phyloP scores from a whole-genome alignment of 371 early-diverging fungal species.

The Syncephalastrum sp. region DNA sequence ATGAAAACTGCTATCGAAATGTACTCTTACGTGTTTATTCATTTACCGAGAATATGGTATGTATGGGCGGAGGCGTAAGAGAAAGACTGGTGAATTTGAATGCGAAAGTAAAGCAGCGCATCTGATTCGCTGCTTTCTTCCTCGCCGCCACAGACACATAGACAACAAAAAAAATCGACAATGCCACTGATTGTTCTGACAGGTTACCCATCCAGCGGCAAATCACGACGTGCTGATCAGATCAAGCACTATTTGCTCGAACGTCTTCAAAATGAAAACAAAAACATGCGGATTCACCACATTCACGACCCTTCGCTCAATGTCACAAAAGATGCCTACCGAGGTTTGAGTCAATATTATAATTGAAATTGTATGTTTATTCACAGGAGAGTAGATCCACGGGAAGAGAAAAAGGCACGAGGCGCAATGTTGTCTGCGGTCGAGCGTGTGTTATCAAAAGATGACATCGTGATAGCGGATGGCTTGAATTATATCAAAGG shows the following conservation, averaged over 20 bases:
- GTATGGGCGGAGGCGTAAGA: too few relatives aligned
- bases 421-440: constrained; percentile 88
- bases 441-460: constrained; percentile 77
- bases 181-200: constrained; percentile 93
- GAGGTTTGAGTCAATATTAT: constrained; percentile 29
- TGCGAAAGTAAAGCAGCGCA: too few relatives aligned
- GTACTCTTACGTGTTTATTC: too few relatives aligned
- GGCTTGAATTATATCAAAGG: constrained; percentile 97
- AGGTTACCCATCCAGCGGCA: constrained; percentile 91
- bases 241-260: constrained; percentile 64
- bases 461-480: constrained; percentile 90
- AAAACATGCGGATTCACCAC: constrained; percentile 58
- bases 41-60: too few relatives aligned
- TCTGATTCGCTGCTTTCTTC: too few relatives aligned
- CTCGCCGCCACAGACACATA: too few relatives aligned
- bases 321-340: constrained; percentile 63
- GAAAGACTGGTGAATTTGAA: too few relatives aligned
- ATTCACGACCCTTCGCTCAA: constrained; percentile 80
- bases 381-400: constrained; percentile 31
- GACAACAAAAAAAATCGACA: neutral
- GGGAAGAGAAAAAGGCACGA: constrained; percentile 92
- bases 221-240: constrained; percentile 79
- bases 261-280: constrained; percentile 48
- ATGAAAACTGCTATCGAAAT: too few relatives aligned
- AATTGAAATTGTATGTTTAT: neutral